Base-by-base conservation (phyloP, 495 filamentous ascomycete species). In the Podospora pseudoanserina region DNA sequence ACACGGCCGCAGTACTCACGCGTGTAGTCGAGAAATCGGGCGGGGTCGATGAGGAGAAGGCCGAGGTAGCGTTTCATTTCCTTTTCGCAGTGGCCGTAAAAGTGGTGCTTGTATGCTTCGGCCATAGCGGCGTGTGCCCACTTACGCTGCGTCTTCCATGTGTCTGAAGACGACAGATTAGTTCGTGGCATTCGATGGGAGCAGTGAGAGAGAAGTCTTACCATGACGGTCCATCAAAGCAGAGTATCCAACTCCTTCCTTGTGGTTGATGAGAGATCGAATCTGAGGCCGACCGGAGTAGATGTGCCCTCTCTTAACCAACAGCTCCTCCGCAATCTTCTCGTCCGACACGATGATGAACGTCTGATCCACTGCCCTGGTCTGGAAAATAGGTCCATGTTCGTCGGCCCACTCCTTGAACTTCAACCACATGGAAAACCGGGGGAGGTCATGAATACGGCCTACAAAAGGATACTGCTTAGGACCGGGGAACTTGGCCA, bases 361-460 rank as follows among this genome's bases (percentile, higher is more conserved):
- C 4, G 75, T 80, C 56, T 81, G 75, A 18, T 81, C 79, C 23
- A 86, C 68, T 60, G 83, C 79, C 16, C 74, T 78, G 5, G 83
- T 86, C 66, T 81, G 78, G 73, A 85, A 88, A 67, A 87, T 85
- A 1, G 85, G 84, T 3, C 86, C 86, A 54, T 83, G 74, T n/a
- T 78, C 78, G 64, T 85, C 78, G 1, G 84, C 81, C 85, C 85
- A 86, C 70, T 86, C 82, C 70, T 84, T 83, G 77, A 86, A 86
- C 73, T 86, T 85, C 62, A 82, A 72, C 84, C 84, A 86, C 65
- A 82, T 75, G 64, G 76, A 74, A 60, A 83, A 82, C n/a, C 81
- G 75, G 11, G 82, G 77, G 0, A 86, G 63, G 60, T 86, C 84
- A 39, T 84, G 82, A 15, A 86, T 73, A 58, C 83, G 80, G 30